These are phyloP conservation scores for Sugiyamaella floridensis DNA, from an alignment of 805 yeast species.

Conservation along the genomic window DNA sequence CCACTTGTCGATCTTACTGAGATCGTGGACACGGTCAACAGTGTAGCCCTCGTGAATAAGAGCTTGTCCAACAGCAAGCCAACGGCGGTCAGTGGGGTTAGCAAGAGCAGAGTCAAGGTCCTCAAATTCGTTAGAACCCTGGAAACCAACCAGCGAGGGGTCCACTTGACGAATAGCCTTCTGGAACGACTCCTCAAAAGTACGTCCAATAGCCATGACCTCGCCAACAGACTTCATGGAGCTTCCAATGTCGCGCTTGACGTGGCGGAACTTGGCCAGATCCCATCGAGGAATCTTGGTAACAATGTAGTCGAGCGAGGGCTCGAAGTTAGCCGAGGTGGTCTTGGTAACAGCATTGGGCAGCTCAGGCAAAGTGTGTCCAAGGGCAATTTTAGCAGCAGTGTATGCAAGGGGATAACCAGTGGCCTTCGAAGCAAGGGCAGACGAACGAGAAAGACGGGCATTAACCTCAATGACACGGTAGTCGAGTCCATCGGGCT, in stretches of 20 bases:
- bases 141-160: conserved; percentile 85
- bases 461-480: conserved; percentile 98
- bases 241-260: conserved; percentile 86
- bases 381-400: conserved; percentile 94
- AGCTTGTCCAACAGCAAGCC: conserved; percentile 98
- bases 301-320: conserved; percentile 92
- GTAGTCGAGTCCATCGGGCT: conserved; percentile 92
- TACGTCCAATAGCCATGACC: conserved; percentile 98
- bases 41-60: conserved; percentile 83
- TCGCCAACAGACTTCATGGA: conserved; percentile 99
- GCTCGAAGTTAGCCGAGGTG: conserved; percentile 95
- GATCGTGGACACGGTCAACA: conserved; percentile 86
- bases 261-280: conserved; percentile 89
- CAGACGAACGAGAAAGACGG: conserved; percentile 92
- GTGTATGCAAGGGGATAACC: conserved; percentile 98
- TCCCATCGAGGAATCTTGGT: conserved; percentile 99
- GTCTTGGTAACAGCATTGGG: conserved; percentile 96
- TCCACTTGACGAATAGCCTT: conserved; percentile 96
- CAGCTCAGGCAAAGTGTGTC: conserved; percentile 88
- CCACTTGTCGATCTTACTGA: conserved; percentile 93
- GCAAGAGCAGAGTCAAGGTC: conserved; percentile 74
- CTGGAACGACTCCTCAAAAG: conserved; percentile 94
- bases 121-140: conserved; percentile 57
- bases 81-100: conserved; percentile 91
- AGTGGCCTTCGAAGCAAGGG: conserved; percentile 96